Base-by-base conservation (phyloP, 2,329 filamentous ascomycete species). In the Fusarium staphyleae region DNA sequence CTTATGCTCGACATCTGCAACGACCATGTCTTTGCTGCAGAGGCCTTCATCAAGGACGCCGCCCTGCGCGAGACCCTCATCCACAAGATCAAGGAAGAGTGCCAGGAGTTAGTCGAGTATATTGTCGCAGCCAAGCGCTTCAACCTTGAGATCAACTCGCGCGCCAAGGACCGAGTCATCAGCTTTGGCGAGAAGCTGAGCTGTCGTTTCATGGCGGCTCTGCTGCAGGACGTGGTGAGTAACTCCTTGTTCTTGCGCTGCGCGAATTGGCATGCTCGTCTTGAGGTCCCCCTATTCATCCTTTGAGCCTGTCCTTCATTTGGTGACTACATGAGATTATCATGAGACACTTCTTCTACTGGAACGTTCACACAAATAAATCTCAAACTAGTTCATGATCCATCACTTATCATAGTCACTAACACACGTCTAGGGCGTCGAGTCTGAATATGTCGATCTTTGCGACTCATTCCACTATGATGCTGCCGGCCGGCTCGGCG, bases 101-200 rank as follows among this genome's bases (percentile, higher is more conserved):
- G 93, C 70, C 81, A 87, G 64, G 87, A 88, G 69, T 83, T 98
- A 53, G 78, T 88, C 62, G 92, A 91, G 75, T 95, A 87, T 67
- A 81, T 87, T 51, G 75, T 80, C 26, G 86, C 84, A 2, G 82
- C 84, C 9, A 85, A 84, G 71, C 79, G 85, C 60, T 88, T 87
- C 74, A 85, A 87, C 69, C 77, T 88, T 34, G 89, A 93, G 72
- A 89, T 93, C 68, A 91, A 90, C 70, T 84, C 88, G 5, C 83
- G 88, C 66, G 88, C 87, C 53, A 90, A 92, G 72, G 90, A 95
- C 69, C 89, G 93, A 65, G 91, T 99, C 57, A 88, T 98, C 56
- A 96, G 92, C 72, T 92, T 95, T 65, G 95, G 95, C 48, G 95
- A 99, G 81, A 98, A 96, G 77, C 79, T 99, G 63, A 96, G 91